phyloP scores from a whole-genome alignment of 306 rosid genomes.

The Sophora flavescens region DNA sequence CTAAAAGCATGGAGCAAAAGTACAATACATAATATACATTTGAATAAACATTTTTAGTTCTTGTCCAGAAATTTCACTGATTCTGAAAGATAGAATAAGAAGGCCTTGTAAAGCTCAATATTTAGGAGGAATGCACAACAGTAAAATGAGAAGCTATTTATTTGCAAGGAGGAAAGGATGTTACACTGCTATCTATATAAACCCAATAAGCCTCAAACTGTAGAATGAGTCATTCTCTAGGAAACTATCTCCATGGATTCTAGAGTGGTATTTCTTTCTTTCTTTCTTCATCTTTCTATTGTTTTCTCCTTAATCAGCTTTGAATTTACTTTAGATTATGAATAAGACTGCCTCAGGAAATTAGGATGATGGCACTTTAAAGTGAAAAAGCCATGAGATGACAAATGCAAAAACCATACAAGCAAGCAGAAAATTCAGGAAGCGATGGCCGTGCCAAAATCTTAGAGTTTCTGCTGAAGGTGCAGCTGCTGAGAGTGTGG shows the following conservation, averaged over 20 bases:
- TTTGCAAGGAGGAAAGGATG: conserved; percentile 35
- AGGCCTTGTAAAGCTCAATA: conserved; percentile 43
- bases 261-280: neutral
- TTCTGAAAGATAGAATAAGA: conserved; percentile 38
- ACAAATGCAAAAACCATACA: conserved; percentile 96
- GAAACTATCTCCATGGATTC: conserved; percentile 18
- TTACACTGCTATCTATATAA: conserved; percentile 33
- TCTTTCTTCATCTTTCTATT: conserved; percentile 11
- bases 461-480: conserved; percentile 68
- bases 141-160: conserved; percentile 44
- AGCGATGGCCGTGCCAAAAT: conserved; percentile 95
- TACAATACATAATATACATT: conserved; percentile 46
- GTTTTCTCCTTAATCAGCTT: conserved; percentile 29
- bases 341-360: conserved; percentile 25
- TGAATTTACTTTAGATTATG: conserved; percentile 23
- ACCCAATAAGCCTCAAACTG: conserved; percentile 38
- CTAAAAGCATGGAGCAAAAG: conserved; percentile 8
- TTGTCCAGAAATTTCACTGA: conserved; percentile 42
- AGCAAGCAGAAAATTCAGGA: conserved; percentile 90
- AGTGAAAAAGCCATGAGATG: conserved; percentile 95
- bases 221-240: conserved; percentile 34
- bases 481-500: conserved; percentile 53
- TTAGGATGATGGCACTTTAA: conserved; percentile 72
- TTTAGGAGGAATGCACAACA: conserved; percentile 48
- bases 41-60: conserved; percentile 49